A percentile compares a stretch with the other conserved stretches of the same genome.
phyloP scores from a whole-genome alignment of 2,329 filamentous ascomycete species.

The Fusarium sp. region DNA sequence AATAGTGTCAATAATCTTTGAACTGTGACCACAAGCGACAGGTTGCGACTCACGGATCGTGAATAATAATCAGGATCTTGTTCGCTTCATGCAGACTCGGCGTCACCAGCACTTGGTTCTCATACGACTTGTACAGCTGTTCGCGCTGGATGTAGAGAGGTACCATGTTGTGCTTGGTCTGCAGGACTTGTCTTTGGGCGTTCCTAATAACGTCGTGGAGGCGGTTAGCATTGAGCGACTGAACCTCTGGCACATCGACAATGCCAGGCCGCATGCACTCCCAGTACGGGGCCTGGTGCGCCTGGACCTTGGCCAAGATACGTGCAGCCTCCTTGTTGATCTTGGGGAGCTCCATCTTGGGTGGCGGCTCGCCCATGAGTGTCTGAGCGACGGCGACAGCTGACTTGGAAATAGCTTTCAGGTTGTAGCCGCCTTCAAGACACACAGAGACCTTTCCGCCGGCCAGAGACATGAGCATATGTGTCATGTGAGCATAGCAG shows the following conservation, averaged over 20 bases:
- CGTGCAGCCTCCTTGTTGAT: conserved; percentile 69
- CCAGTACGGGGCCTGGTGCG: conserved; percentile 80
- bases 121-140: conserved; percentile 79
- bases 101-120: conserved; percentile 88
- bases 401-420: conserved; percentile 91
- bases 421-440: conserved; percentile 95
- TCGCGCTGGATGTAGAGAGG: conserved; percentile 83
- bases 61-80: conserved; percentile 85
- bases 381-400: conserved; percentile 91
- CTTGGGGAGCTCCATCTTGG: conserved; percentile 66
- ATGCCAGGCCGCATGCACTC: conserved; percentile 83
- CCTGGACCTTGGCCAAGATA: conserved; percentile 69
- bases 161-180: conserved; percentile 80
- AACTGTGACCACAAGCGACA: not conserved
- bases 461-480: conserved; percentile 97
- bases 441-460: conserved; percentile 91
- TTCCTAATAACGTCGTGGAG: conserved; percentile 84
- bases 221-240: conserved; percentile 67
- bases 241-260: conserved; percentile 64
- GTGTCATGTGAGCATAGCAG: conserved; percentile 98
- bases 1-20: conserved; percentile 20
- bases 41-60: conserved; percentile 78
- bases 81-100: conserved; percentile 73
- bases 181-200: conserved; percentile 79
- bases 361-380: conserved; percentile 93